Base-by-base conservation (phyloP, 108 stramenopile species). In the Cyclotella atomus region DNA sequence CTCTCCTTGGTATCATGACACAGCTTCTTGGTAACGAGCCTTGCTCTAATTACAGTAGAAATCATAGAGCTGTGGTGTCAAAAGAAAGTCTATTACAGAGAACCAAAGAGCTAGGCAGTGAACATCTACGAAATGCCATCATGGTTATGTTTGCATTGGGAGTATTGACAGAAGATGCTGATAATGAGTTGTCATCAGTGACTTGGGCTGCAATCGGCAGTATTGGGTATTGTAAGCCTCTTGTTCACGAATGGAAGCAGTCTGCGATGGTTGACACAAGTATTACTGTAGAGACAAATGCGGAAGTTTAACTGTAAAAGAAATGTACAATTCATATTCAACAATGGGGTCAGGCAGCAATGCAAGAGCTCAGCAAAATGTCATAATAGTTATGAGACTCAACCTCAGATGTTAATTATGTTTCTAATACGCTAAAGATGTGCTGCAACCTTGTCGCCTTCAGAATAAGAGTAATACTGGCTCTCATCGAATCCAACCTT, bases 61-160 rank as follows among this genome's bases (percentile, higher is more conserved):
- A 20, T 28, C 53, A 16, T 68, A 65, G 36, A 4, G 28, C 43
- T 65, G 38, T 75, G 32, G 66, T 38, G 24, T 56, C 54, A n/a
- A 73, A 53, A 76, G 73, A 56, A 36, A 60, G 62, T 36, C 56
- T 78, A 3, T 60, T 77, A 19, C 65, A 72, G 16, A 75, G 84
- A 14, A 82, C 81, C 3, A 84, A 88, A 49, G 84, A 89, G 50
- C 79, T 95, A 36, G 83, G 81, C 17, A 79, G 81, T 52, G 91
- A 95, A 50, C 91, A 95, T 59, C 81, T 95, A n/a, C 87, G 81
- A 36, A 92, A 95, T 81, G 89, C 88, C 12, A 65, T 95, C 14
- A 84, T 84, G 72, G 83, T 95, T 19, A 76, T 95, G 14, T 59
- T 17, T 59, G 56, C 56, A 27, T 59, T 59, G 10, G 56, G 56